Conservation (phyloP, 2,329 filamentous ascomycete genomes). For the Dactylellina cionopaga region DNA sequence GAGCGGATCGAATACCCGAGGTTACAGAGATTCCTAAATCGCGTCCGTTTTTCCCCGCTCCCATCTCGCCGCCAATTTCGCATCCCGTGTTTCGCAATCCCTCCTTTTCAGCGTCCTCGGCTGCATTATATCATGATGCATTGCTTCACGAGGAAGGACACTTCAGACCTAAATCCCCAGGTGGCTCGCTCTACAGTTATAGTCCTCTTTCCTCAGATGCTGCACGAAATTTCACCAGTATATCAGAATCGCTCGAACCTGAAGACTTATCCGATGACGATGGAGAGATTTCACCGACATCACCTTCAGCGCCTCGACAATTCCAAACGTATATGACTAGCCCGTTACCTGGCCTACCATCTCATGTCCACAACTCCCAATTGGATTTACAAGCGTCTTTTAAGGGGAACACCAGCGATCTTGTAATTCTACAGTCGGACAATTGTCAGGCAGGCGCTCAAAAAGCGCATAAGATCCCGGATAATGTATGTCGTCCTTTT, state of each 20-base stretch:
- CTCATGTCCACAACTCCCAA: conserved; percentile 49
- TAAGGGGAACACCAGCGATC: conserved; percentile 34
- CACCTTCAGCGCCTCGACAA: conserved; percentile 47
- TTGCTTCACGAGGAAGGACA: conserved; percentile 45
- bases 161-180: conserved; percentile 34
- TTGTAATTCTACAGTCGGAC: conserved; percentile 30
- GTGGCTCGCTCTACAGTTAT: conserved; percentile 44
- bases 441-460: conserved; percentile 21
- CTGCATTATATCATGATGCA: conserved; percentile 50
- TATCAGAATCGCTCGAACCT: conserved; percentile 45
- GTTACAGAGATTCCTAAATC: conserved; percentile 49
- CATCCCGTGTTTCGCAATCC: conserved; percentile 52
- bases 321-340: conserved; percentile 51
- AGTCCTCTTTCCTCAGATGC: conserved; percentile 40
- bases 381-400: conserved; percentile 42
- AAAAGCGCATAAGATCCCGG: conserved; percentile 21
- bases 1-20: conserved; percentile 50
- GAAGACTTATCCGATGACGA: conserved; percentile 49
- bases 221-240: conserved; percentile 29
- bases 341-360: conserved; percentile 45
- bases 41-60: conserved; percentile 51
- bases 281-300: conserved; percentile 51
- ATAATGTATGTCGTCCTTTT: conserved; percentile 17
- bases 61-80: conserved; percentile 50
- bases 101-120: conserved; percentile 51